Evolutionary conservation across 352 stramenopile genomes (phyloP), one percentile per base, ranked within the genome.

Genomic region (Elongisporangium undulatum): DNA sequence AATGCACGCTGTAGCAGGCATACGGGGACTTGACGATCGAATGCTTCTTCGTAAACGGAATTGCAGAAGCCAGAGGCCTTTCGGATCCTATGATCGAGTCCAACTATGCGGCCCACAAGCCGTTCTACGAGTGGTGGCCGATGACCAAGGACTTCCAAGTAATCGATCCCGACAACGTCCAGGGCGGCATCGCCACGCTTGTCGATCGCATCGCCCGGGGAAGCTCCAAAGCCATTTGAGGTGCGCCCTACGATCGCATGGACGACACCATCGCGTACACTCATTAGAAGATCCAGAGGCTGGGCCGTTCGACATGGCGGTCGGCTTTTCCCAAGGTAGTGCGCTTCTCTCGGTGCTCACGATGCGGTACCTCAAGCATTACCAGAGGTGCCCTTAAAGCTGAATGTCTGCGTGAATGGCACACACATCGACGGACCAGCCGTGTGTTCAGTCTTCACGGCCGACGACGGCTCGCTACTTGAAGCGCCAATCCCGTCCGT

Each of bases 281-380:
- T 60, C 64, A 85, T 45, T 58, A 82, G 24, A 74, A 90, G 62
- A 58, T 94, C 1, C 54, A 67, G 2, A 53, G 75, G 39, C 58
- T 92, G 12, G 86, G 84, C 13, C 86, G 8, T 88, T 91, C 45
- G 86, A 95, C 56, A 64, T 91, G 54, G 78, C 87, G 17, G 50
- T 92, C 6, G 83, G 82, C 16, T 95, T 95, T 51, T 93, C 81
- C 2, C 87, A 95, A 56, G 87, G 87, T 41, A 74, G 77, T 5
- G 74, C 82, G 19, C 76, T 90, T 62, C 58, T 89, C 8, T 89
- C 80, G 26, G 63, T 82, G 10, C 51, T 92, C n/a, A 74, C 79
- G 45, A 89, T 89, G 75, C 70, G 62, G 50, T 87, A 87, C 53
- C 62, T 79, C 22, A 67, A 75, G 57, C 67, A 75, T 26, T 58